Evolutionary conservation across 2,329 filamentous ascomycete genomes (phyloP), one percentile per base, ranked within the genome.

Genomic region (Ceratocystis variospora): DNA sequence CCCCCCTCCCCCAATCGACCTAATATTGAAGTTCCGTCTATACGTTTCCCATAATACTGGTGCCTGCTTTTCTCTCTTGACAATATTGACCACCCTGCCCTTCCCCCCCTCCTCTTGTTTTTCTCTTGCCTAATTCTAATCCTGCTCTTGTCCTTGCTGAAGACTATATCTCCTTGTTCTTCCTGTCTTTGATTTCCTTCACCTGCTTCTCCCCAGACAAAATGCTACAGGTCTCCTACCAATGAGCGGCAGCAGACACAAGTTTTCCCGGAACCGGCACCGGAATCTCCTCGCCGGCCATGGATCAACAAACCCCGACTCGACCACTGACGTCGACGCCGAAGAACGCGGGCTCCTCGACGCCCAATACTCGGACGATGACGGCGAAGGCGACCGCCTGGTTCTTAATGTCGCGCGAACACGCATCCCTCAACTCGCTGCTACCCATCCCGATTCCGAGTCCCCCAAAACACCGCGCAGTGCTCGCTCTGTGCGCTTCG

Each of bases 401-500:
- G 48, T 62, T 7, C 65, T 65, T 28, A 68, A 66, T 59, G 25
- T 66, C 65, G 63, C 65, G 63, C 63, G 61, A 41, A 67, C 67
- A 31, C 59, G 63, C 44, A 45, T 66, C 28, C 65, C 65, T 3
- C 48, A 67, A 12, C 59, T 67, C 25, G 62, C 65, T 15, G 48
- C 64, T 15, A 53, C 64, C 12, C 59, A 66, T 37, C 25, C 22
- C 7, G 53, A 19, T 45, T 57, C 48, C n/a, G 66, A 68, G 10
- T 68, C 66, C 2, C 67, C 75, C 53, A 73, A 77, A 68, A 81
- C 83, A 45, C 82, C 87, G 19, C 75, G 87, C 65, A 90, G 87
- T 1, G 80, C 83, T 7, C 87, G 89, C 73, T 82, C 88, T 31
- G 89, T 94, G 59, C 86, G 87, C 70, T 94, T 94, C 75, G 86